Evolutionary conservation across 345 rosid species (phyloP).

Genomic region (Gossypium mustelinum): DNA sequence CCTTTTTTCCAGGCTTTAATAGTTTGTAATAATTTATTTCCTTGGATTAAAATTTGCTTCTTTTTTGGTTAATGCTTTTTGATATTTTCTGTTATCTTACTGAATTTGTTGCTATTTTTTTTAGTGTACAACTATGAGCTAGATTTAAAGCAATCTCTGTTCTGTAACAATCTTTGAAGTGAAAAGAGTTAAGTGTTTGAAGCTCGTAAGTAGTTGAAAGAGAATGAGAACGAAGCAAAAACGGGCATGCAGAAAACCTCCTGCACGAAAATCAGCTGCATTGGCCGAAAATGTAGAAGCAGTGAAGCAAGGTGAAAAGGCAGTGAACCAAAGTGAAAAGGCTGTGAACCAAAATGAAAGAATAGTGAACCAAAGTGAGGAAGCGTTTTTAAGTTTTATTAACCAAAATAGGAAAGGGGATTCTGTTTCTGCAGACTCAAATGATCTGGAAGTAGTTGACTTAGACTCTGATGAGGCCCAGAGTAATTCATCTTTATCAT

Average conservation of each 20-base stretch:
- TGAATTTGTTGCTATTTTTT: background rate
- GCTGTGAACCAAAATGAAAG: conserved; percentile 9
- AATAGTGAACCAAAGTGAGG: conserved; percentile 12
- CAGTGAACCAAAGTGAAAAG: conserved; percentile 2
- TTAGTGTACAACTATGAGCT: background rate
- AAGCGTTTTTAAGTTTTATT: conserved; percentile 23
- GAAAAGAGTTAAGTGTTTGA: background rate
- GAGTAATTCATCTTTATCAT: conserved; percentile 1
- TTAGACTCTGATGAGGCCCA: background rate
- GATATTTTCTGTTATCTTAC: background rate
- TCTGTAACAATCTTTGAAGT: background rate
- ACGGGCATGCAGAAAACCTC: conserved; percentile 18
- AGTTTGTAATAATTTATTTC: background rate
- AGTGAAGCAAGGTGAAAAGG: background rate
- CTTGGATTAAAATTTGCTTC: background rate
- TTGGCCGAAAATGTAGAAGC: conserved; percentile 16
- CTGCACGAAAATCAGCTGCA: background rate
- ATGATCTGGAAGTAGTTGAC: conserved; percentile 12
- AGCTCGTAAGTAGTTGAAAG: conserved; percentile 2
- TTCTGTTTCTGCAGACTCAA: background rate
- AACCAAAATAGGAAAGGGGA: conserved; percentile 18
- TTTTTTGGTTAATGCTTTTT: background rate
- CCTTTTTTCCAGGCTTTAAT: background rate
- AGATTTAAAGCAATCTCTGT: background rate
- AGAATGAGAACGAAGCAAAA: conserved; percentile 23